Base-by-base conservation (phyloP, 2,329 filamentous ascomycete genomes). In the Botrytis byssoidea region DNA sequence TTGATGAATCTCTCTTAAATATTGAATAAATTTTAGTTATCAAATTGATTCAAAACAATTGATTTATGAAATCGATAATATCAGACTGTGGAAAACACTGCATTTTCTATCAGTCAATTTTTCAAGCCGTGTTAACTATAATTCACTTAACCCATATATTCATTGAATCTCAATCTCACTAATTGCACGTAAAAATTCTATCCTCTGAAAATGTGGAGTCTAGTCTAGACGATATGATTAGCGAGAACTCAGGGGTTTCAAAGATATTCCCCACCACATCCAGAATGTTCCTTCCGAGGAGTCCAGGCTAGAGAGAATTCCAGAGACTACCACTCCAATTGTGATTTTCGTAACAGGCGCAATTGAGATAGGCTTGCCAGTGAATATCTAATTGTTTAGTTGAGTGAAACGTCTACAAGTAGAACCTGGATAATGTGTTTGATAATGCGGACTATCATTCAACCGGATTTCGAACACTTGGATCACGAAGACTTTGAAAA, bases 121-220 rank as follows among this genome's bases (percentile, higher is more conserved):
- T 16, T 32, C 55, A 6, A 16, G 20, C 5, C 25, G 6, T 6
- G 3, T 25, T 25, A 1, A 2, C 14, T 3, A 14, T 16, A 25
- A 18, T 16, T 25, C 4, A 1, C 3, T 37, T 1, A 12, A 25
- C 12, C 2, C 1, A 18, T n/a, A 7, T 1, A 61, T n/a, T 63
- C 6, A n/a, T 63, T n/a, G 14, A 8, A 18, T 35, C 9, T 18
- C 8, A 18, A 8, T 63, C 60, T 22, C 18, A 37, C 4, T 4
- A 60, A 37, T 25, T 37, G 8, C 18, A 60, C 10, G 4, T 37
- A 20, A 37, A 35, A 60, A 4, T 14, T 5, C 14, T 20, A 22
- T 22, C 9, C 5, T 60, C 10, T 22, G 8, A 40, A 63, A 40
- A 18, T 25, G 35, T 40, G 61, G 37, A 3, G 37, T 29, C 14